Evolutionary conservation across 2,329 filamentous ascomycete species (phyloP).

Genomic region (Penicillium aurantiogriseum): DNA sequence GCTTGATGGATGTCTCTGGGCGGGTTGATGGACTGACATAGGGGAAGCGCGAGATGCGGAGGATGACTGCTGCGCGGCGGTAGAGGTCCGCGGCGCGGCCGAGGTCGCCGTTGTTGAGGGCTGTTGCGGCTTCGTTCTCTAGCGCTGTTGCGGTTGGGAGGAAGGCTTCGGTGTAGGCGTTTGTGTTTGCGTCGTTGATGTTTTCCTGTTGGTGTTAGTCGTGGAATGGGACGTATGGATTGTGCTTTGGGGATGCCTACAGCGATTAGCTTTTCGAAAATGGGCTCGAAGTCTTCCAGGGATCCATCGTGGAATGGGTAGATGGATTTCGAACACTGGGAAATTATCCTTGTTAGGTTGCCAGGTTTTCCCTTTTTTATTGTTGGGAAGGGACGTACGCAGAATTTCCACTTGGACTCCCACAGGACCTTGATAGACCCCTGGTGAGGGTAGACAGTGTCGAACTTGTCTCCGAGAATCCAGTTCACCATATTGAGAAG

Average conservation of each 20-base stretch:
- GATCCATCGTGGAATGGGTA: constrained; percentile 74
- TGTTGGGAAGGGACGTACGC: constrained; percentile 45
- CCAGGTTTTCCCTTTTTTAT: not conserved
- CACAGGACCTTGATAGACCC: constrained; percentile 62
- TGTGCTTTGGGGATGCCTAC: constrained; percentile 34
- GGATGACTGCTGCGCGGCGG: constrained; percentile 69
- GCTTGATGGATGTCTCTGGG: constrained; percentile 47
- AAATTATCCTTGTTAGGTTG: constrained; percentile 17
- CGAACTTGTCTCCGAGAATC: constrained; percentile 49
- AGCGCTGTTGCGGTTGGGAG: constrained; percentile 62
- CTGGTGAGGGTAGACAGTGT: constrained; percentile 56
- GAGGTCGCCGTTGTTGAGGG: constrained; percentile 49
- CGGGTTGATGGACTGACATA: constrained; percentile 31
- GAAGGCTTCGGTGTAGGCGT: constrained; percentile 63
- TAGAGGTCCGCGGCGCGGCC: constrained; percentile 61
- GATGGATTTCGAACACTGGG: constrained; percentile 57
- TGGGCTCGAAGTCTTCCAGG: constrained; percentile 66
- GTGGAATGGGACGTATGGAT: not conserved
- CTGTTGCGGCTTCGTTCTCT: constrained; percentile 52
- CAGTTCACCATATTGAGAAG: constrained; percentile 25
- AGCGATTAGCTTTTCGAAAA: constrained; percentile 63
- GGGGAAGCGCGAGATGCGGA: constrained; percentile 71
- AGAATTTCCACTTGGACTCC: constrained; percentile 74
- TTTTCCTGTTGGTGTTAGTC: constrained; percentile 41
- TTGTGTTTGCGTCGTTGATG: constrained; percentile 64